phyloP scores from a whole-genome alignment of 2,329 filamentous ascomycete genomes.

The Torrubiella hemipterigena region DNA sequence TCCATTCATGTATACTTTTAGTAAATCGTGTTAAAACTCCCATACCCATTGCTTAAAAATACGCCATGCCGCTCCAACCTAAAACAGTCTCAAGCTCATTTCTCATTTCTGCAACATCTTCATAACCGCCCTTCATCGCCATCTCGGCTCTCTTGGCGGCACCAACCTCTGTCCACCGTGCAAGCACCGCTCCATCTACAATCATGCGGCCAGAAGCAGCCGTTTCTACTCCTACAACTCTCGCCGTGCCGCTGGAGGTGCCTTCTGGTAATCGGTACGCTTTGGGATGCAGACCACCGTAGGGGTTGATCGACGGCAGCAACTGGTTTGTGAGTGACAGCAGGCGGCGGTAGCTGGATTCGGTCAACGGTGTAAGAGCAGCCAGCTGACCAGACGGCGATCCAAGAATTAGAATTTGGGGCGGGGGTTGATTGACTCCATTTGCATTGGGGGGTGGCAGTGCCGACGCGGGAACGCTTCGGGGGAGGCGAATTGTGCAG shows the following conservation, averaged over 20 bases:
- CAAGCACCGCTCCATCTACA: slow-evolving; percentile 67
- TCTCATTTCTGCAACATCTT: slow-evolving; percentile 52
- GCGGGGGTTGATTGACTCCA: slow-evolving; percentile 12
- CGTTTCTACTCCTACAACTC: slow-evolving; percentile 41
- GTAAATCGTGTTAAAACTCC: neutral
- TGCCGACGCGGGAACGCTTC: slow-evolving; percentile 36
- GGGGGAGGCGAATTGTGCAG: slow-evolving; percentile 63
- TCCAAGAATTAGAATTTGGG: slow-evolving; percentile 52
- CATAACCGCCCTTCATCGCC: slow-evolving; percentile 58
- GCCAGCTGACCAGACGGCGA: slow-evolving; percentile 66
- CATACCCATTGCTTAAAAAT: slow-evolving; percentile 24
- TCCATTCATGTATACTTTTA: neutral
- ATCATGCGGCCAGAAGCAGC: slow-evolving; percentile 51
- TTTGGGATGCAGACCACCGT: slow-evolving; percentile 72
- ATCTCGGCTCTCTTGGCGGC: slow-evolving; percentile 62
- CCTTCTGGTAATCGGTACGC: slow-evolving; percentile 52
- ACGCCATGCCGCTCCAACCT: slow-evolving; percentile 51
- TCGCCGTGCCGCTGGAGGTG: slow-evolving; percentile 24
- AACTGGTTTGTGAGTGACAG: slow-evolving; percentile 73
- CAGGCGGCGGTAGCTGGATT: slow-evolving; percentile 73
- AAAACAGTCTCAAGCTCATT: slow-evolving; percentile 55
- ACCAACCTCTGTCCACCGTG: slow-evolving; percentile 64
- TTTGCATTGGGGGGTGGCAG: slow-evolving; percentile 15
- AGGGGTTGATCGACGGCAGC: slow-evolving; percentile 59
- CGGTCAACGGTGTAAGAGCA: slow-evolving; percentile 64